Evolutionary conservation across 495 filamentous ascomycete genomes (phyloP).

Genomic region (Xylaria palmicola): DNA sequence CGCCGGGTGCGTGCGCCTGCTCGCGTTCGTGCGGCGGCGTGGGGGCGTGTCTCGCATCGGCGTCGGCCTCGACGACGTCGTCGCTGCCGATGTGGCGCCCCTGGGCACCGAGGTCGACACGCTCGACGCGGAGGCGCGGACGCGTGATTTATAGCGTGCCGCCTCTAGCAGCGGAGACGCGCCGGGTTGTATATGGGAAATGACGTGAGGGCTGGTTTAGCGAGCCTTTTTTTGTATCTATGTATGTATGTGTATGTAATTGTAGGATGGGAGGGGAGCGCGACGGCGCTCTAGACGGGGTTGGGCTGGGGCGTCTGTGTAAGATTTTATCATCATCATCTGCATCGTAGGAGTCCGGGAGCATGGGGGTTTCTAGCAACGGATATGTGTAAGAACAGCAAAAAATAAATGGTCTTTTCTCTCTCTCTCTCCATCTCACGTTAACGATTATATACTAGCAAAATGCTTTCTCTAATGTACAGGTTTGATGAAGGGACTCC

Average conservation of each 20-base stretch:
- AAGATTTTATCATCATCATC: not conserved
- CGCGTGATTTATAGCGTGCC: slow-evolving; percentile 26
- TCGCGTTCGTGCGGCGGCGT: slow-evolving; percentile 49
- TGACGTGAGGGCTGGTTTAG: not conserved
- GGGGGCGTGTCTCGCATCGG: not conserved
- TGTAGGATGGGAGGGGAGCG: no score
- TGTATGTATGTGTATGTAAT: not conserved
- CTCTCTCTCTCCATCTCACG: no score
- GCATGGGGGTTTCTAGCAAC: not conserved
- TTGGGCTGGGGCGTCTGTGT: no score
- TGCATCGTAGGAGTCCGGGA: not conserved
- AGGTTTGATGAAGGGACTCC: not conserved
- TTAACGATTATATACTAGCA: not conserved
- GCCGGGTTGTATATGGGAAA: not conserved
- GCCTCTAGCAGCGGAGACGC: not conserved
- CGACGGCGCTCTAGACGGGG: no score
- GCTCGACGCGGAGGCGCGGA: slow-evolving; percentile 41
- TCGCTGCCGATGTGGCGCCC: slow-evolving; percentile 29
- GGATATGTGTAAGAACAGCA: not conserved
- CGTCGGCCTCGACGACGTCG: not conserved
- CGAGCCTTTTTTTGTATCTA: not conserved
- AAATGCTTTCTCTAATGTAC: not conserved
- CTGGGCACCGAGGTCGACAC: slow-evolving; percentile 33
- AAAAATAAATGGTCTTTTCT: not conserved
- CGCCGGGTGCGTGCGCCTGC: slow-evolving; percentile 54